A percentile compares a stretch with the other conserved stretches of the same genome.
Evolutionary conservation across 495 filamentous ascomycete genomes (phyloP).

Genomic region (Amphirosellinia nigrospora): DNA sequence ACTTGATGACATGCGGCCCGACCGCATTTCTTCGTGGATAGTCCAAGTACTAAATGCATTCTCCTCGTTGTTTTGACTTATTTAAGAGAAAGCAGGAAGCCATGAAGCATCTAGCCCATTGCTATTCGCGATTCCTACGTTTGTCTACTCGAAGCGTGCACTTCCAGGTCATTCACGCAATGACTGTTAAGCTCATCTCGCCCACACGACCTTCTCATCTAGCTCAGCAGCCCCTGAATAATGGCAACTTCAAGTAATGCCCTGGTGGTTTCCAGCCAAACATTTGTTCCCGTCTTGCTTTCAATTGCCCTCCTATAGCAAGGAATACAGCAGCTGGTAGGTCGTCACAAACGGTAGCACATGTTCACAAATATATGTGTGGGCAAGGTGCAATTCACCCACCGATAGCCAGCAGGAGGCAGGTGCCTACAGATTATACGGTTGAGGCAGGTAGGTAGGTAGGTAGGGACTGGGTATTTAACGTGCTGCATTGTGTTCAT

Average conservation of each 20-base stretch:
- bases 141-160: background rate
- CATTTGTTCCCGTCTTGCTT: background rate
- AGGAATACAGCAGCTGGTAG: background rate
- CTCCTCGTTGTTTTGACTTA: background rate
- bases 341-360: background rate
- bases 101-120: background rate
- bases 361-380: background rate
- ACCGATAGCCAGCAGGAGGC: background rate
- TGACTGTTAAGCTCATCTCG: background rate
- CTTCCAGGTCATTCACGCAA: background rate
- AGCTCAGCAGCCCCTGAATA: background rate
- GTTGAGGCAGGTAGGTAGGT: background rate
- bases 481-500: background rate
- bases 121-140: background rate
- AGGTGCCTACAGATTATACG: background rate
- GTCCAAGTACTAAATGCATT: background rate
- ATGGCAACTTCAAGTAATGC: background rate
- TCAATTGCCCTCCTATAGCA: background rate
- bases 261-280: background rate
- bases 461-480: background rate
- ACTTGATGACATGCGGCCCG: background rate
- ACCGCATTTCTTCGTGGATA: background rate
- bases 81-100: background rate
- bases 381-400: background rate
- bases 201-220: background rate